Percentiles rank a stretch among this genome's conserved stretches.
These are phyloP conservation scores for Buxus sempervirens DNA, from an alignment of 164 flowering plant species.

Conservation along the genomic window DNA sequence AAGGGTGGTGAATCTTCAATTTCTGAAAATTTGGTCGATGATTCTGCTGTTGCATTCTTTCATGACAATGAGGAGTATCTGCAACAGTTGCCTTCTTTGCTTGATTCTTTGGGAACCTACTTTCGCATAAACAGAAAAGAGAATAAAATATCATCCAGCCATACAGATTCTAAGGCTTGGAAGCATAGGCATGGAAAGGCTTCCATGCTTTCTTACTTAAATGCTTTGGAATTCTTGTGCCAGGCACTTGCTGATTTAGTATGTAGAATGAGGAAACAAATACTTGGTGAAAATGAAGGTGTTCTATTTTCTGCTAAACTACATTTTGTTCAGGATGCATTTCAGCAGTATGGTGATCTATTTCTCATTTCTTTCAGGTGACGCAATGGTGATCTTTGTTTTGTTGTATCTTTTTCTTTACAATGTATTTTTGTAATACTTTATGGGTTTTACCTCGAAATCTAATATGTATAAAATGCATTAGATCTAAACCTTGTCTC, in stretches of 20 bases:
- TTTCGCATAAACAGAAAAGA: slow-evolving; percentile 22
- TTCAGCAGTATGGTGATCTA: slow-evolving; percentile 39
- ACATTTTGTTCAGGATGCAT: slow-evolving; percentile 38
- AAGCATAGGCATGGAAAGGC: slow-evolving; percentile 20
- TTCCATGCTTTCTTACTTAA: slow-evolving; percentile 34
- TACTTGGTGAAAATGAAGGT: slow-evolving; percentile 33
- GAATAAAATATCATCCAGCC: slow-evolving; percentile 1
- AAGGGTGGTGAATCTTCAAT: slow-evolving; percentile 14
- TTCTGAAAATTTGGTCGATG: slow-evolving; percentile 12
- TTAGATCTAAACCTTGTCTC: slow-evolving; percentile 6
- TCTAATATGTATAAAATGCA: background rate
- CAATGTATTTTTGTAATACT: background rate
- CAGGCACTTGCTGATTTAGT: slow-evolving; percentile 61
- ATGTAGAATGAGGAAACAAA: slow-evolving; percentile 34
- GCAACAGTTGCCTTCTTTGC: slow-evolving; percentile 26
- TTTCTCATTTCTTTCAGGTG: slow-evolving; percentile 43
- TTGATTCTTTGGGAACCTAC: slow-evolving; percentile 24
- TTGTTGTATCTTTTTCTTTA: background rate
- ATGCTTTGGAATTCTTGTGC: slow-evolving; percentile 66
- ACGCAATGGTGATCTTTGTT: background rate
- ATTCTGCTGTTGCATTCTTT: slow-evolving; percentile 16
- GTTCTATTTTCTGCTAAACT: slow-evolving; percentile 21
- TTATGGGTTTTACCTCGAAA: background rate
- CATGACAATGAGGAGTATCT: slow-evolving; percentile 28
- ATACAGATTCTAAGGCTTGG: slow-evolving; percentile 12